These are phyloP conservation scores for Symbiodinium pilosum DNA, from an alignment of 73 alveolate genomes.

Conservation along the genomic window DNA sequence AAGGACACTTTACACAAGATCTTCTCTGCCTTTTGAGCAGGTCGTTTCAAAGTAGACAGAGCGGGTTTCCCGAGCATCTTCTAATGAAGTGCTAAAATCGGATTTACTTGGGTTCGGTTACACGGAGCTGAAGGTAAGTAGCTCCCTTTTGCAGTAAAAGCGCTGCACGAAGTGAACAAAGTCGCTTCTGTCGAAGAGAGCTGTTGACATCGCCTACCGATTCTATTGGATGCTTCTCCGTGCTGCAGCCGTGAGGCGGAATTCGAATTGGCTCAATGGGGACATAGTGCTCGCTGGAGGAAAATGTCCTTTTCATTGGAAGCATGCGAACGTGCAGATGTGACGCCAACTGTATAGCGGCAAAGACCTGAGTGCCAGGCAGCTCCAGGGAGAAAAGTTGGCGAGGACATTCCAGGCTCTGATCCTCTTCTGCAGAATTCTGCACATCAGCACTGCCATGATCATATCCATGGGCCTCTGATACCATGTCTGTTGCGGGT, in stretches of 20 bases:
- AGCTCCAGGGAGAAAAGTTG: slow-evolving; percentile 85
- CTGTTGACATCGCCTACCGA: background rate
- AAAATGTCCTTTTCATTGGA: slow-evolving; percentile 41
- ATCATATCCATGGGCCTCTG: too few species aligned
- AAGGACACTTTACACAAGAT: too few species aligned
- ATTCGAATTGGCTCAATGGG: slow-evolving; percentile 94
- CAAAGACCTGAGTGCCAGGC: background rate
- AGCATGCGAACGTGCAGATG: background rate
- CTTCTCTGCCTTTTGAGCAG: too few species aligned
- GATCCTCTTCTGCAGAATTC: too few species aligned
- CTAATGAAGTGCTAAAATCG: too few species aligned
- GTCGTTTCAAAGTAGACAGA: too few species aligned
- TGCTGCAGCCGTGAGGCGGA: background rate
- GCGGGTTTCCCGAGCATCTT: too few species aligned
- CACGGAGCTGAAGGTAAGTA: background rate
- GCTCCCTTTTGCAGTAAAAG: background rate
- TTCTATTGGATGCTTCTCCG: background rate
- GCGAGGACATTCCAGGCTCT: slow-evolving; percentile 67
- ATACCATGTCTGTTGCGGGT: slow-evolving; percentile 72
- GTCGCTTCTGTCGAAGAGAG: background rate
- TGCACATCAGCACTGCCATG: too few species aligned
- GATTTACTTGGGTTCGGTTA: too few species aligned
- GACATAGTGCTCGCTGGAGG: slow-evolving; percentile 84
- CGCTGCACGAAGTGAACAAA: background rate
- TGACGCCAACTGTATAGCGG: background rate